Evolutionary conservation across 139 green algal species (phyloP), one percentile per base, ranked within the genome.

Genomic region (Choricystis sp.): DNA sequence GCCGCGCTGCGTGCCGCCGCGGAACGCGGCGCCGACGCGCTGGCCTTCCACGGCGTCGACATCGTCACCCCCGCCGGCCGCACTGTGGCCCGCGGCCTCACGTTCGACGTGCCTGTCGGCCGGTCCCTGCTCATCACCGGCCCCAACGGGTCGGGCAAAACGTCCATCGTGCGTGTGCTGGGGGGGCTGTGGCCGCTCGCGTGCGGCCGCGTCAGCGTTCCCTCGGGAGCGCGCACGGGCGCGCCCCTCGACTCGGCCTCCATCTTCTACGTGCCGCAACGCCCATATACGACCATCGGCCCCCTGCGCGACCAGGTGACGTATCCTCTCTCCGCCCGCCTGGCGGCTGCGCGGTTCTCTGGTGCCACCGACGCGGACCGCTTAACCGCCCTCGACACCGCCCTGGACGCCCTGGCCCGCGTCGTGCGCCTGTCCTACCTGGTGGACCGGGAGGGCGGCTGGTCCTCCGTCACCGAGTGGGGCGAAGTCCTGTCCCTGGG

Each of bases 401-500:
- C 66, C 48, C 76, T 87, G 59, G 49, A 69, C 26, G 64, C 49
- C 31, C 68, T 86, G 25, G 80, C 83, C 74, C 60, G 30, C 20
- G 70, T 76, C 26, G 79, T 86, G 25, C 68, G 74, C 24, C 71
- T 90, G 58, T 27, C 24, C 29, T 86, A 87, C 67, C 74, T 90
- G 26, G 16, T 88, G 19, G 70, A 77, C n/a, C 66, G 83, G 19
- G 73, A 88, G 72, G 82, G 82, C 31, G 80, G 83, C 22, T 89
- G 78, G 81, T 70, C 62, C 26, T 61, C 75, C 4, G 52, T 55
- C 2, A 57, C 68, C 19, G 69, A 80, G 29, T 90, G 83, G 83
- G 78, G 79, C 59, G 78, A 90, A 26, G 70, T 73, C 23, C 70
- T 90, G 26, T 84, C 76, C 1, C 65, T 90, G 16, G 83, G 83